Base-by-base conservation (phyloP, 345 rosid genomes). In the Dovyalis caffra region DNA sequence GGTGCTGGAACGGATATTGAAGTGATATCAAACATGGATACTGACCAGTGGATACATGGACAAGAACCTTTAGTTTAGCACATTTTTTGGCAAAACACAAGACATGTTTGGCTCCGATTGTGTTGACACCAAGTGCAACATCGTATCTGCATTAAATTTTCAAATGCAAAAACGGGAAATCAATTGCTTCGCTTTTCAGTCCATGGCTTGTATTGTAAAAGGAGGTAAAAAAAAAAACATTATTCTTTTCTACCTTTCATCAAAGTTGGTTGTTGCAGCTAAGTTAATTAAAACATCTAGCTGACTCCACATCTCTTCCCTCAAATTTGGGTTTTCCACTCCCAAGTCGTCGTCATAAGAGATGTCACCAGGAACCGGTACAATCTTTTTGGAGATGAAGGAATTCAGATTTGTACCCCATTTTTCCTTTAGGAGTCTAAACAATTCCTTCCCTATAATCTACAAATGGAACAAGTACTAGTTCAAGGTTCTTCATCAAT, bases 51-150 rank as follows among this genome's bases (percentile, higher is more conserved):
- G 88, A 86, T 2, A 83, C 73, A 26, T 81, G 97, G 66, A 88
- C 85, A 63, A 92, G 76, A 9, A 84, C 75, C 69, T 77, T 84
- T 21, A 85, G 72, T 56, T 81, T 87, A 10, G 40, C 72, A 78
- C 95, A 92, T 69, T 83, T 86, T 68, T 81, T 86, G 68, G 90
- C 90, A 66, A 92, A 92, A 75, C 81, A 77, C 12, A 80, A 65
- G 28, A 89, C 86, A 74, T 88, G 70, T 64, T 78, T 85, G 6
- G 88, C 88, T 66, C 97, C 93, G 66, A 89, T 58, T 35, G 95
- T 85, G 73, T 92, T 90, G 64, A 89, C 76, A 15, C 68, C 82
- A 65, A 89, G 85, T 20, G 92, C 87, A 64, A 85, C 83, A 76
- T 91, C 94, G 26, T 82, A 85, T 34, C 88, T 84, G 61, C 62